Conservation (phyloP, 495 filamentous ascomycete genomes). For the Sordaria brevicollis region DNA sequence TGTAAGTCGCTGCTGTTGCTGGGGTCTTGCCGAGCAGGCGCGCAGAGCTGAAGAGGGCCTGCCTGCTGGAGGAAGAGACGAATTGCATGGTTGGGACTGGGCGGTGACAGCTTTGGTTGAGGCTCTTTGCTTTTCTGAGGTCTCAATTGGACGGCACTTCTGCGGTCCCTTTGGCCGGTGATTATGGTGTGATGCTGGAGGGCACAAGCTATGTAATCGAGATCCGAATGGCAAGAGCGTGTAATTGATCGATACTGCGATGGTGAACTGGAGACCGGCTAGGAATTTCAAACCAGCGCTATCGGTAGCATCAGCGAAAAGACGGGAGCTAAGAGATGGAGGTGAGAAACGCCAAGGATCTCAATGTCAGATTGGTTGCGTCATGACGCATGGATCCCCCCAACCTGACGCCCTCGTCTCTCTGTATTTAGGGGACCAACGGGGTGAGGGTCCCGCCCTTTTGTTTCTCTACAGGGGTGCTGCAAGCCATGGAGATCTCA, state of each 20-base stretch:
- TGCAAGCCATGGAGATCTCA: neutral
- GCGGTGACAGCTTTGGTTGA: neutral
- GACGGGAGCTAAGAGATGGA: neutral
- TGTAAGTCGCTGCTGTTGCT: neutral
- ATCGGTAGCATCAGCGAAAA: neutral
- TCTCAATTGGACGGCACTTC: neutral
- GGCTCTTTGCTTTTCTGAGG: neutral
- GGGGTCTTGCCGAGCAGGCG: constrained; percentile 1
- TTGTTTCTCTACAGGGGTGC: neutral
- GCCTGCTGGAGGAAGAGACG: neutral
- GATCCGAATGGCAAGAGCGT: neutral
- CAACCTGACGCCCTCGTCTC: neutral
- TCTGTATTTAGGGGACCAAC: neutral
- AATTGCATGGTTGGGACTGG: neutral
- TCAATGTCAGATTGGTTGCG: neutral
- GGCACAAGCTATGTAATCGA: neutral
- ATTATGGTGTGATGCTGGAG: neutral
- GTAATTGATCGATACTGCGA: neutral
- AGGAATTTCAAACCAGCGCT: neutral
- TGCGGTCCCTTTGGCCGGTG: neutral
- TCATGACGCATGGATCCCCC: neutral
- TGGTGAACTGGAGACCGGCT: neutral
- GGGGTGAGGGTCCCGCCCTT: neutral
- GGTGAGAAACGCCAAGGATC: neutral
- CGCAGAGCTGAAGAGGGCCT: neutral